phyloP scores from a whole-genome alignment of 176 grass and related monocot genomes.

The Themeda triandra region DNA sequence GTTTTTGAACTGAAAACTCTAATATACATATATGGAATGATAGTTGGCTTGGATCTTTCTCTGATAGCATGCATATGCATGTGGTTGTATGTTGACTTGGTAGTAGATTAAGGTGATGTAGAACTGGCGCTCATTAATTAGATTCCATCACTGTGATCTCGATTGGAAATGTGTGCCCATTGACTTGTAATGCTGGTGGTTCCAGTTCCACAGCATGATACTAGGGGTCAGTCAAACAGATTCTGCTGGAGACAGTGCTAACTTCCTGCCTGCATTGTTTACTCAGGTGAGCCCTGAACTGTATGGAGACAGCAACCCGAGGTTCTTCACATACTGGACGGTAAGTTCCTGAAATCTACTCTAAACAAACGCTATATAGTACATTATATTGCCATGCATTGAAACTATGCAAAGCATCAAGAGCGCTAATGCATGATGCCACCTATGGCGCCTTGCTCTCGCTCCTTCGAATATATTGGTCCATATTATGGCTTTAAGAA shows the following conservation, averaged over 20 bases:
- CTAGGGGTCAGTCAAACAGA: conserved; percentile 10
- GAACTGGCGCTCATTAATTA: conserved; percentile 35
- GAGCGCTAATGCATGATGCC: no score
- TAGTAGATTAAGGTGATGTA: background rate
- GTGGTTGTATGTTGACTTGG: conserved; percentile 33
- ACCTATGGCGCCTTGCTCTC: no score
- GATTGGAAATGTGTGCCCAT: conserved; percentile 31
- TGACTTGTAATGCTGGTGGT: conserved; percentile 28
- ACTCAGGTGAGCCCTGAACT: conserved; percentile 84
- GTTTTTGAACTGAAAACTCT: background rate
- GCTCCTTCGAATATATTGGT: no score
- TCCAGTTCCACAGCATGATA: background rate
- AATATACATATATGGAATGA: background rate
- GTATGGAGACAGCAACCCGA: conserved; percentile 78
- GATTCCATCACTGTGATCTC: conserved; percentile 35
- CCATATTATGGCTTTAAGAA: no score
- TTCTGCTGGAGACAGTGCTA: conserved; percentile 14
- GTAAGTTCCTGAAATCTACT: conserved; percentile 37
- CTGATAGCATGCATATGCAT: conserved; percentile 4
- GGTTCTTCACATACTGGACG: conserved; percentile 99
- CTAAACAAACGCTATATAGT: background rate
- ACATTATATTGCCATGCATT: background rate
- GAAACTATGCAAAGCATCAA: background rate
- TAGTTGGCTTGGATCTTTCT: background rate
- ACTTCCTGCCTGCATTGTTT: conserved; percentile 3